Evolutionary conservation across 441 rosid species (phyloP), one percentile per base, ranked within the genome.

Genomic region (Gossypium gossypioides): DNA sequence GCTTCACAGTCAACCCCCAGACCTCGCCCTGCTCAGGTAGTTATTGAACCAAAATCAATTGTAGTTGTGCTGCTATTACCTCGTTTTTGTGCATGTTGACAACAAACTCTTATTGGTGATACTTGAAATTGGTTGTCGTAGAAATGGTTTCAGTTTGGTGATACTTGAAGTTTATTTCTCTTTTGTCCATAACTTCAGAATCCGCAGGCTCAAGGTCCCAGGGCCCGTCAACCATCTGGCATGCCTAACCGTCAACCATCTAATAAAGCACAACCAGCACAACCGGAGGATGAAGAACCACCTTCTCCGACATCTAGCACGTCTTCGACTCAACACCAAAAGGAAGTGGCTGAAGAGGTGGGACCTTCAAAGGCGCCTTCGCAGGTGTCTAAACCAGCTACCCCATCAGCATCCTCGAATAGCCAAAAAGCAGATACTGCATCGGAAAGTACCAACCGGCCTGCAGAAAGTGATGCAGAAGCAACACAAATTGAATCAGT

Each of bases 1-100:
- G 83, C 97, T 27, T 78, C 92, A 74, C 94, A 94, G 73, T 88
- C 97, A 18, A 85, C 91, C 40, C 80, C 88, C 48, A 80, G 75
- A 68, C 85, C 87, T 76, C 84, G 79, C 15, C 75, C 85, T 73
- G 32, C 84, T 61, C 89, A 87, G 96, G 99, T 94, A 79, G 10
- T 13, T 68, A 0, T 22, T 7, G 12, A 50, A 52, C 42, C 5
- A 61, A 29, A 34, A 8, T 3, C 66, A 61, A 6, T 40, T 40
- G 1, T 66, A 24, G 7, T 64, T 66, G 13, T 66, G 70, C 55
- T 65, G 56, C 40, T 13, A 22, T 46, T 66, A 13, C 71, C 44
- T 21, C 9, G 54, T 15, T n/a, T 37, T 37, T 62, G 21, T 62
- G 15, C 3, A 1, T 8, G n/a, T 3, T 8, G 5, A 2, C 0